Percentiles rank a stretch among this genome's conserved stretches.
Conservation (phyloP, 2,329 filamentous ascomycete species). For the Exophiala phaeomuriformis region DNA sequence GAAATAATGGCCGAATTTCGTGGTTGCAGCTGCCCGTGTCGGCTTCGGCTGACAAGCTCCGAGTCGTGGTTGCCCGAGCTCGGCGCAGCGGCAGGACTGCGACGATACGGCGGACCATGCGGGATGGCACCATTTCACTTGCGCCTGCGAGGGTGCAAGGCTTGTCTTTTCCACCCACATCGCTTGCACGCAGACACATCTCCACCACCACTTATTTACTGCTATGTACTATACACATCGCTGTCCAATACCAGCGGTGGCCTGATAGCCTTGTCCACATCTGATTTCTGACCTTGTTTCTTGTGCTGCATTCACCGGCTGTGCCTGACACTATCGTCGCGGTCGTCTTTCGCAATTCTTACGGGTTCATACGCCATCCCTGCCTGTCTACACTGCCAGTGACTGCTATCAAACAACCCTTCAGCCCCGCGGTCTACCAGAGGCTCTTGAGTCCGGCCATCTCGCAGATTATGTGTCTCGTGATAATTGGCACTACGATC, state of each 20-base stretch:
- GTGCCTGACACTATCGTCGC: background rate
- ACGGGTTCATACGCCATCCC: background rate
- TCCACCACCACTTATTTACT: too few species aligned
- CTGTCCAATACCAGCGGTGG: background rate
- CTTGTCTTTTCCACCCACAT: too few species aligned
- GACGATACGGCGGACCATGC: background rate
- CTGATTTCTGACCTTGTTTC: background rate
- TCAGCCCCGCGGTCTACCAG: background rate
- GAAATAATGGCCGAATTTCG: too few species aligned
- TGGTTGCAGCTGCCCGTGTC: too few species aligned
- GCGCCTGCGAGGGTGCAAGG: background rate
- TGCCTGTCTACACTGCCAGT: background rate
- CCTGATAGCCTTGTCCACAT: background rate
- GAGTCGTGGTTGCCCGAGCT: background rate
- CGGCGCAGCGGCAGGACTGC: background rate
- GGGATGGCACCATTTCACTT: conserved; percentile 2
- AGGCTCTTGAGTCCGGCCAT: background rate
- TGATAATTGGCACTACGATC: conserved; percentile 1
- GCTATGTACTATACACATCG: too few species aligned
- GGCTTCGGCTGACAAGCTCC: background rate
- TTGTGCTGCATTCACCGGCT: background rate
- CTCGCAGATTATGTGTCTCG: conserved; percentile 13
- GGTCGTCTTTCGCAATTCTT: background rate
- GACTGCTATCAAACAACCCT: background rate
- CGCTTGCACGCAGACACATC: too few species aligned